phyloP scores from a whole-genome alignment of 805 yeast genomes.

The Lipomyces starkeyi region DNA sequence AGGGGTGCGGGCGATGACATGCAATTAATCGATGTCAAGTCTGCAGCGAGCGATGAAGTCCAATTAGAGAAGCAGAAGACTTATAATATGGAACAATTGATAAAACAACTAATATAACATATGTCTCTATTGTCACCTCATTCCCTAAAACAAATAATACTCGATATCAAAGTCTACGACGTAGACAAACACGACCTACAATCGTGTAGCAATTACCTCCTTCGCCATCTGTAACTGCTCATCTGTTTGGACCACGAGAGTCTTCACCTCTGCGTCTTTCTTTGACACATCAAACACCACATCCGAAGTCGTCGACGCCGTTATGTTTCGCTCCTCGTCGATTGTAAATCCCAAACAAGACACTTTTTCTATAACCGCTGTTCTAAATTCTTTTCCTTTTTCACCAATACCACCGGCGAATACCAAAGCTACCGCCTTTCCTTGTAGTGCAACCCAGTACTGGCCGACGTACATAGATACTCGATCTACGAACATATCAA shows the following conservation, averaged over 20 bases:
- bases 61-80: too few species aligned
- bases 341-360: conserved; percentile 31
- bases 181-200: neutral
- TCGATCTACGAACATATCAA: conserved; percentile 36
- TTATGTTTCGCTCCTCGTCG: conserved; percentile 22
- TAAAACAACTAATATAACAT: too few species aligned
- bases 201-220: conserved; percentile 14
- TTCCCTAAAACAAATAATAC: neutral
- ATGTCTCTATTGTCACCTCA: neutral
- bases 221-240: conserved; percentile 37
- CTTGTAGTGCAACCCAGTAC: conserved; percentile 34
- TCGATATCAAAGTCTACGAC: neutral
- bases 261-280: conserved; percentile 16
- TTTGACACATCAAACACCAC: conserved; percentile 24
- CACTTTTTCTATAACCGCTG: conserved; percentile 23
- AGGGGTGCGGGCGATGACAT: too few species aligned
- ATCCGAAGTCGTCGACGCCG: conserved; percentile 21
- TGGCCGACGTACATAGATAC: conserved; percentile 33
- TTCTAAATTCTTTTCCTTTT: conserved; percentile 27
- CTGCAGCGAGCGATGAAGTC: too few species aligned
- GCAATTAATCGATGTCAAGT: too few species aligned
- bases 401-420: conserved; percentile 40
- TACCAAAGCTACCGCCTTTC: conserved; percentile 32
- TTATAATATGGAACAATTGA: too few species aligned
- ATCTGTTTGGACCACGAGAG: conserved; percentile 34